These are phyloP conservation scores for Tuber umbilicatum DNA, from an alignment of 495 filamentous ascomycete genomes.

Conservation along the genomic window DNA sequence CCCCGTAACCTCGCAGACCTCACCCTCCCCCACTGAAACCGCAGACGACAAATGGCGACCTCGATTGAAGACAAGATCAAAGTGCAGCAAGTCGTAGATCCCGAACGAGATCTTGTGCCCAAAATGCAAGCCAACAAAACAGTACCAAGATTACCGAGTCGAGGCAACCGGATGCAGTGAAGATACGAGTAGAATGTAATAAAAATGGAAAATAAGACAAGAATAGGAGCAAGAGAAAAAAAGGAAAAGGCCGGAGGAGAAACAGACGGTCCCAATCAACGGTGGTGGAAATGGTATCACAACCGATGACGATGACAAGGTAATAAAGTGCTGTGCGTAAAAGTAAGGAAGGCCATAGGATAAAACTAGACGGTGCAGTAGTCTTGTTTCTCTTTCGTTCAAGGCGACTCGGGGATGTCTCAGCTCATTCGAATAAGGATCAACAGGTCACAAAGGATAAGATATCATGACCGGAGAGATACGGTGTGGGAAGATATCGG, in stretches of 20 bases:
- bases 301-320: slow-evolving; percentile 16
- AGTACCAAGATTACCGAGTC: slow-evolving; percentile 32
- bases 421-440: not conserved
- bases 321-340: not conserved
- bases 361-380: not conserved
- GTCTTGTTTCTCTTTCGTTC: slow-evolving; percentile 2
- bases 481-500: not conserved
- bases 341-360: not conserved
- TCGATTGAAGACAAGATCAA: slow-evolving; percentile 20
- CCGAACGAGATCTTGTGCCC: slow-evolving; percentile 33
- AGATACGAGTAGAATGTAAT: slow-evolving; percentile 7
- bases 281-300: not conserved
- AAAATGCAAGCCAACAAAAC: slow-evolving; percentile 17
- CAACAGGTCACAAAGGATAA: not conserved
- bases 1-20: slow-evolving; percentile 29
- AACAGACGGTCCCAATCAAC: slow-evolving; percentile 20
- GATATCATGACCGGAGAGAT: not conserved
- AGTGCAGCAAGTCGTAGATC: slow-evolving; percentile 34
- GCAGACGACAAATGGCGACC: not conserved
- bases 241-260: slow-evolving; percentile 8
- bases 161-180: slow-evolving; percentile 22
- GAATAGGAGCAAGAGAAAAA: slow-evolving; percentile 25
- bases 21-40: not conserved
- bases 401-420: slow-evolving; percentile 3
- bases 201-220: slow-evolving; percentile 6